Percentiles rank a stretch among this genome's conserved stretches.
Conservation (phyloP, 495 filamentous ascomycete species). For the Xylaria longipes region DNA sequence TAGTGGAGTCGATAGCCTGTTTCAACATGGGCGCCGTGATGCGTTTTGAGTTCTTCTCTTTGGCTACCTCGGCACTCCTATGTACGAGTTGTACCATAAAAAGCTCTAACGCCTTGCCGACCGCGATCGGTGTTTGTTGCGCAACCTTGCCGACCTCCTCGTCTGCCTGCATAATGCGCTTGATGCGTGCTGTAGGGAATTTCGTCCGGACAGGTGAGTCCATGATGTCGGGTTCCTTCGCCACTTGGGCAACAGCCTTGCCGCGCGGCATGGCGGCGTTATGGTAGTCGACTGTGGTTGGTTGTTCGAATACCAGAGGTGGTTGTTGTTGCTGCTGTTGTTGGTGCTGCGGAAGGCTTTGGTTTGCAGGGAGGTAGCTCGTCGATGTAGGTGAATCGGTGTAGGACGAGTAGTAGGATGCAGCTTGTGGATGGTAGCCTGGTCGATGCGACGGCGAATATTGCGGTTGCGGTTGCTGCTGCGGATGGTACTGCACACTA, state of each 20-base stretch:
- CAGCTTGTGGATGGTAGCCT: constrained; percentile 28
- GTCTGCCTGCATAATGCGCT: constrained; percentile 99
- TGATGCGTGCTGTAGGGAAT: constrained; percentile 97
- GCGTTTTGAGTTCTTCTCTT: constrained; percentile 81
- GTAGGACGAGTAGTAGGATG: constrained; percentile 33
- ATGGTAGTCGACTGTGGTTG: constrained; percentile 49
- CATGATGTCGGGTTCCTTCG: constrained; percentile 45
- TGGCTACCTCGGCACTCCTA: constrained; percentile 83
- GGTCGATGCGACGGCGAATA: constrained; percentile 23
- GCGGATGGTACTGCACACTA: constrained; percentile 15
- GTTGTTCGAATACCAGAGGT: constrained; percentile 22
- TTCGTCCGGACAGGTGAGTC: constrained; percentile 86
- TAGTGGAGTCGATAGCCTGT: constrained; percentile 80
- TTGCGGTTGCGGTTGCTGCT: constrained; percentile 24
- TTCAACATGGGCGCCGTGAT: constrained; percentile 91
- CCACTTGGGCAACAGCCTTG: constrained; percentile 44
- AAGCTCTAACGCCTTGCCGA: constrained; percentile 93
- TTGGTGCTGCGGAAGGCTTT: constrained; percentile 16
- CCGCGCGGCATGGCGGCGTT: constrained; percentile 52
- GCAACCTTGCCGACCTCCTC: constrained; percentile 99
- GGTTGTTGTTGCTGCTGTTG: constrained; percentile 20
- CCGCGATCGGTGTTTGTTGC: constrained; percentile 92
- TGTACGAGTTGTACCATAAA: constrained; percentile 96
- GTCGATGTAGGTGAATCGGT: constrained; percentile 29
- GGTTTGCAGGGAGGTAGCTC: constrained; percentile 25